Conservation (phyloP, 2,329 filamentous ascomycete genomes). For the Aspergillus sp. region DNA sequence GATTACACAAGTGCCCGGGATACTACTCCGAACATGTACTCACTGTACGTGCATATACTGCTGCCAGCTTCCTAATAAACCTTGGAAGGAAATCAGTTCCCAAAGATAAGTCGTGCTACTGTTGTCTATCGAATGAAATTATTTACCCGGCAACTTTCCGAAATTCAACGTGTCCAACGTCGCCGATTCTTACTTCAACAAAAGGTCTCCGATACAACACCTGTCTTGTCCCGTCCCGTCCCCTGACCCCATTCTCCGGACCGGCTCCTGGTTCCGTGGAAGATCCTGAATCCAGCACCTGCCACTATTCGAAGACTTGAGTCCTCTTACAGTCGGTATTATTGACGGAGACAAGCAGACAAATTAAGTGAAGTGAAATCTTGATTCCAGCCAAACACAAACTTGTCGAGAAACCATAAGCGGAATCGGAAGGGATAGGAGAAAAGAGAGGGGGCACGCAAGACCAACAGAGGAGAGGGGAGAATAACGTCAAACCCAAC, state of each 20-base stretch:
- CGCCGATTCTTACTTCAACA: background rate
- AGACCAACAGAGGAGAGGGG: background rate
- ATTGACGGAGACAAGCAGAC: background rate
- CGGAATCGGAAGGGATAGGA: background rate
- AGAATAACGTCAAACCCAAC: background rate
- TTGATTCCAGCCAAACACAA: background rate
- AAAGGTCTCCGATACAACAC: background rate
- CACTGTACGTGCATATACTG: background rate
- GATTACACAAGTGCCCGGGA: constrained; percentile 2
- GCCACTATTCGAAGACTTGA: background rate
- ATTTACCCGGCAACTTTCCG: background rate
- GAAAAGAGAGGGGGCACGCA: background rate
- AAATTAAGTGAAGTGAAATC: background rate
- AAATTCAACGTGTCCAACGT: background rate
- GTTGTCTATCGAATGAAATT: background rate
- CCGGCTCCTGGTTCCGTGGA: background rate
- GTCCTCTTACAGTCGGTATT: background rate
- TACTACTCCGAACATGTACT: constrained; percentile 2
- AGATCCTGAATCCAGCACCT: constrained; percentile 7
- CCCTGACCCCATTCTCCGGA: constrained; percentile 1
- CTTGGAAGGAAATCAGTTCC: background rate
- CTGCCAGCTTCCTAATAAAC: constrained; percentile 9
- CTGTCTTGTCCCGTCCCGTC: background rate
- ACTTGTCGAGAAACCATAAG: background rate
- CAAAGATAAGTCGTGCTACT: background rate